These are phyloP conservation scores for Monilinia aucupariae DNA, from an alignment of 2,329 filamentous ascomycete species.

Conservation along the genomic window DNA sequence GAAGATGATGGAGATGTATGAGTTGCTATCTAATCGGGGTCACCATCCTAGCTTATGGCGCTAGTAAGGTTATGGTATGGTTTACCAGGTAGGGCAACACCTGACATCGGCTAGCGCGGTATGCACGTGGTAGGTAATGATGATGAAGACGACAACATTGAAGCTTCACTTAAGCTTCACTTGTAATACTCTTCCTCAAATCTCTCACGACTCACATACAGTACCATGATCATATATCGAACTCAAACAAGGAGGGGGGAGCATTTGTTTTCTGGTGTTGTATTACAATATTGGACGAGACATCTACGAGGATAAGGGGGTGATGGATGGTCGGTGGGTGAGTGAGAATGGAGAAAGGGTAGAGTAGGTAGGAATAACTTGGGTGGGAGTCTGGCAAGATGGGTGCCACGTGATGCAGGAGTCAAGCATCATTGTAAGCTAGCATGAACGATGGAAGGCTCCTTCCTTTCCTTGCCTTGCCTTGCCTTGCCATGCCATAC, in stretches of 20 bases:
- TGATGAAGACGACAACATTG: background rate
- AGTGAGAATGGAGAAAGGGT: too few relatives aligned
- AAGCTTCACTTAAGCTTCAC: background rate
- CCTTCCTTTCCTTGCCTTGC: background rate
- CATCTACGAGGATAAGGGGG: too few relatives aligned
- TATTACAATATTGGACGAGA: too few relatives aligned
- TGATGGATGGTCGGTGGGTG: too few relatives aligned
- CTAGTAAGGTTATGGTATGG: background rate
- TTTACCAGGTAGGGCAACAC: background rate
- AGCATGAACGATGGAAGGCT: background rate
- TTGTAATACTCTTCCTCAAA: background rate
- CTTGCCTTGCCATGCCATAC: background rate
- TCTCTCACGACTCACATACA: too few relatives aligned
- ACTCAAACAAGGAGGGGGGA: background rate
- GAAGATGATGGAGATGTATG: background rate
- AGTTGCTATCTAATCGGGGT: constrained; percentile 14
- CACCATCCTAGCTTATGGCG: background rate
- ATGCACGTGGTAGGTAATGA: background rate
- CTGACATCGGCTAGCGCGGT: too few relatives aligned
- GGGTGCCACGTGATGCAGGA: background rate
- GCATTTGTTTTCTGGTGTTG: too few relatives aligned
- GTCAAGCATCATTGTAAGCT: background rate
- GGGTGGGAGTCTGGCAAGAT: too few relatives aligned
- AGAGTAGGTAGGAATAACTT: background rate
- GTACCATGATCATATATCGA: background rate